phyloP scores from a whole-genome alignment of 2,329 filamentous ascomycete genomes.

The Verticillium zaregamsianum region DNA sequence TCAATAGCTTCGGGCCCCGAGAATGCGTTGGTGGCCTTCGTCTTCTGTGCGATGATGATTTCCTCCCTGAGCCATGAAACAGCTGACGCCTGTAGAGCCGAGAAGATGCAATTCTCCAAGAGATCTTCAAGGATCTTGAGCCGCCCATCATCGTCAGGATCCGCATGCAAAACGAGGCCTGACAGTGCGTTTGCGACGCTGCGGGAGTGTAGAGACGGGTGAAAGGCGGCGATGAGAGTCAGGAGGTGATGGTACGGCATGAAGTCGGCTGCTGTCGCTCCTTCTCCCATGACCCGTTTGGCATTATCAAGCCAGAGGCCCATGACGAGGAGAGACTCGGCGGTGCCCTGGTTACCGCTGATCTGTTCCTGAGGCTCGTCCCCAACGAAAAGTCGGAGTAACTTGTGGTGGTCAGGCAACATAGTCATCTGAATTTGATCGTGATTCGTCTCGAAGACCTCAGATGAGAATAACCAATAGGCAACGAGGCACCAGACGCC shows the following conservation, averaged over 20 bases:
- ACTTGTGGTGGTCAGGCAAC: slow-evolving; percentile 55
- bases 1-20: slow-evolving; percentile 51
- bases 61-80: slow-evolving; percentile 63
- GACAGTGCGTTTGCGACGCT: slow-evolving; percentile 52
- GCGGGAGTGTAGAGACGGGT: slow-evolving; percentile 48
- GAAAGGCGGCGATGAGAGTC: slow-evolving; percentile 54
- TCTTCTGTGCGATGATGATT: slow-evolving; percentile 41
- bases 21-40: slow-evolving; percentile 34
- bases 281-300: slow-evolving; percentile 33
- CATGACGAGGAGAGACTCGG: slow-evolving; percentile 56
- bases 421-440: slow-evolving; percentile 49
- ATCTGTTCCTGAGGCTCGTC: slow-evolving; percentile 46
- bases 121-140: slow-evolving; percentile 61
- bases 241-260: slow-evolving; percentile 59
- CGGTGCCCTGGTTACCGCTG: slow-evolving; percentile 44
- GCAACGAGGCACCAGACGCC: slow-evolving; percentile 56
- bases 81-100: slow-evolving; percentile 57
- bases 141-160: slow-evolving; percentile 55
- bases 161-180: slow-evolving; percentile 50
- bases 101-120: slow-evolving; percentile 61
- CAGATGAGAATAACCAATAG: slow-evolving; percentile 59
- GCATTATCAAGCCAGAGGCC: slow-evolving; percentile 55
- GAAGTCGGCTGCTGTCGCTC: slow-evolving; percentile 33
- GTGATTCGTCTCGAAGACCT: slow-evolving; percentile 55
- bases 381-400: slow-evolving; percentile 51